phyloP scores from a whole-genome alignment of 1,284 basidiomycete genomes.

The Ceratobasidium sp. region DNA sequence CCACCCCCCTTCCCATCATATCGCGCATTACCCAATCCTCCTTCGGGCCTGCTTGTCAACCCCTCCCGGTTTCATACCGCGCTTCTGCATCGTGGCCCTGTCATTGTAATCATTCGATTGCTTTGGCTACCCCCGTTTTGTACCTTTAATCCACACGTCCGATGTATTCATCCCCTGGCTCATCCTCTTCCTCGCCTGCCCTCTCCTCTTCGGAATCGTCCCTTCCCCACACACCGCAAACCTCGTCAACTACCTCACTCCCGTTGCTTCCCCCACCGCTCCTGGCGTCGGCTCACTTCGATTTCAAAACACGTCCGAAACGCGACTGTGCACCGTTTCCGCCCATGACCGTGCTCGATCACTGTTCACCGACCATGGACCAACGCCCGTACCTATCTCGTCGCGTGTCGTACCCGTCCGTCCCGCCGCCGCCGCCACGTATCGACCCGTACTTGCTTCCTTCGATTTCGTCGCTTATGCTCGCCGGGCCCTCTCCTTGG shows the following conservation, averaged over 20 bases:
- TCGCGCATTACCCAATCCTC: constrained; percentile 29
- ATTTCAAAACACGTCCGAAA: constrained; percentile 27
- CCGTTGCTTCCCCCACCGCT: constrained; percentile 32
- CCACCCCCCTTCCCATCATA: constrained; percentile 38
- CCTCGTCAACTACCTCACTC: constrained; percentile 20
- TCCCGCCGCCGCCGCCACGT: constrained; percentile 37
- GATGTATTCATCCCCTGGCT: constrained; percentile 41
- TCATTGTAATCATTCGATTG: constrained; percentile 24
- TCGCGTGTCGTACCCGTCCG: constrained; percentile 36
- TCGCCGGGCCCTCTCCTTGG: constrained; percentile 33
- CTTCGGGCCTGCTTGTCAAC: constrained; percentile 23
- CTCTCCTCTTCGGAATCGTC: constrained; percentile 38
- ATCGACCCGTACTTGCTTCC: constrained; percentile 43
- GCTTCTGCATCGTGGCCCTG: constrained; percentile 37
- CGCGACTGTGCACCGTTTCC: constrained; percentile 38
- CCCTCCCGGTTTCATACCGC: constrained; percentile 11
- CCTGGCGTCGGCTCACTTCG: background rate
- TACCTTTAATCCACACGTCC: constrained; percentile 23
- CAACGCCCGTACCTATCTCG: constrained; percentile 38
- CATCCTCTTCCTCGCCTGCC: constrained; percentile 39
- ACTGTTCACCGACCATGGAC: constrained; percentile 21
- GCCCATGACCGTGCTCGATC: constrained; percentile 43
- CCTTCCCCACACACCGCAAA: constrained; percentile 26
- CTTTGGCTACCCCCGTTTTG: constrained; percentile 27
- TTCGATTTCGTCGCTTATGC: constrained; percentile 43